Evolutionary conservation across 2,329 filamentous ascomycete species (phyloP), one percentile per base, ranked within the genome.

Genomic region (Xylaria sp.): DNA sequence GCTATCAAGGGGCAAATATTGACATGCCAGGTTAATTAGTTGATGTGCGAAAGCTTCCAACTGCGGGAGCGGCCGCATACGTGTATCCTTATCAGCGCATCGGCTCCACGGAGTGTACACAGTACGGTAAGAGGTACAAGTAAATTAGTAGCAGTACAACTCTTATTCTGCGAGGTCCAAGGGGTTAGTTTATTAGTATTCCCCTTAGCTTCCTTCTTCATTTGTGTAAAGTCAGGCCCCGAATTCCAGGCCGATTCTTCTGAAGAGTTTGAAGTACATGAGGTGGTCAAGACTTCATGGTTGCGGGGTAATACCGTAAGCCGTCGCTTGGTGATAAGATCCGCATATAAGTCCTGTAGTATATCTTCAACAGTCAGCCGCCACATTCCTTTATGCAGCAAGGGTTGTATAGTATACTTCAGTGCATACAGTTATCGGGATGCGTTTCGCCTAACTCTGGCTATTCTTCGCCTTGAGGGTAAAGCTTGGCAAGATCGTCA

Each of bases 11-110:
- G 49, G 23, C 25, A 31, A 52, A 31, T n/a, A 31, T 18, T 2
- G 15, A 23, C 18, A 55, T 55, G 28, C 12, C 13, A 43, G 15
- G 12, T 23, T 23, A 48, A 3, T 8, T 48, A 33, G 51, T 54
- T 13, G 28, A 28, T 52, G 25, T 31, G 28, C 6, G 25, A 18
- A 36, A 36, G 18, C 18, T n/a, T 20, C 12, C 5, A 36, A 20
- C 52, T 55, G 52, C 33, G 25, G n/a, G 49, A 33, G 49, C 25
- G 49, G 49, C 49, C 25, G 49, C 49, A n/a, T 33, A 9, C 25
- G 49, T 25, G n/a, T 33, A 9, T 54, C 31, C 31, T 33, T 5
- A 2, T 18, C 25, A 31, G 15, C 28, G 28, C 2, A 28, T 28
- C 28, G 28, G 28, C 28, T 28, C 28, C 28, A 28, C 28, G 28